A percentile compares a stretch with the other conserved stretches of the same genome.
These are phyloP conservation scores for Solanum peruvianum DNA, from an alignment of 257 asterid species.

Conservation along the genomic window DNA sequence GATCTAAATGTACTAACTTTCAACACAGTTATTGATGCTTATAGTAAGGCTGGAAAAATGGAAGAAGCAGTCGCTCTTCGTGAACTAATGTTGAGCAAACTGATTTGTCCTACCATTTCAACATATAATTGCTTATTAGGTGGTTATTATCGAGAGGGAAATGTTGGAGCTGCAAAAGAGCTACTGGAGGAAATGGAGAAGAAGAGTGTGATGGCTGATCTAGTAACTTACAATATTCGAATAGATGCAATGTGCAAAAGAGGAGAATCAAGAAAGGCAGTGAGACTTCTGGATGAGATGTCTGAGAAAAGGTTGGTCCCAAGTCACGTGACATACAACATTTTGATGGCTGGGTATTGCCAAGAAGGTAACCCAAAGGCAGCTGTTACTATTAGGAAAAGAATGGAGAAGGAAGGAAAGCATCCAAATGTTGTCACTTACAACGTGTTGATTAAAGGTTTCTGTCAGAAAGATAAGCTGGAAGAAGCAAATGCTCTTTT, in stretches of 20 bases:
- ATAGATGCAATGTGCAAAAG: slow-evolving; percentile 57
- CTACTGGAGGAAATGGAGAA: slow-evolving; percentile 56
- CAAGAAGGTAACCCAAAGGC: slow-evolving; percentile 47
- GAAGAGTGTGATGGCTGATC: slow-evolving; percentile 50
- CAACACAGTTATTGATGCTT: slow-evolving; percentile 61
- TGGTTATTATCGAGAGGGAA: slow-evolving; percentile 47
- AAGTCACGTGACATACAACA: slow-evolving; percentile 61
- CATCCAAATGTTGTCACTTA: slow-evolving; percentile 64
- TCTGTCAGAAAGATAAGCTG: slow-evolving; percentile 42
- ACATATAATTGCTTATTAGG: slow-evolving; percentile 76
- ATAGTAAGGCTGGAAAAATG: slow-evolving; percentile 51
- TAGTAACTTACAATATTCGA: slow-evolving; percentile 58
- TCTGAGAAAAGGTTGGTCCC: slow-evolving; percentile 41
- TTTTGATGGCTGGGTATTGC: slow-evolving; percentile 60
- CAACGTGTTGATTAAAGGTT: slow-evolving; percentile 69
- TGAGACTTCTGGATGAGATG: slow-evolving; percentile 68
- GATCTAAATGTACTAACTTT: slow-evolving; percentile 36
- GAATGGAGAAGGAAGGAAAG: slow-evolving; percentile 83
- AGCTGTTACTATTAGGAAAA: slow-evolving; percentile 54
- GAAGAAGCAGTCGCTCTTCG: slow-evolving; percentile 41
- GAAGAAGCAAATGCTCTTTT: slow-evolving; percentile 61
- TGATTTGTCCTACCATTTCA: slow-evolving; percentile 47
- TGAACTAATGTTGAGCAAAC: slow-evolving; percentile 42
- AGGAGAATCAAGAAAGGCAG: slow-evolving; percentile 54
- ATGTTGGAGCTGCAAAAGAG: slow-evolving; percentile 29